Evolutionary conservation across 148 eudicot species (phyloP).

Genomic region (Chenopodium berlandieri): DNA sequence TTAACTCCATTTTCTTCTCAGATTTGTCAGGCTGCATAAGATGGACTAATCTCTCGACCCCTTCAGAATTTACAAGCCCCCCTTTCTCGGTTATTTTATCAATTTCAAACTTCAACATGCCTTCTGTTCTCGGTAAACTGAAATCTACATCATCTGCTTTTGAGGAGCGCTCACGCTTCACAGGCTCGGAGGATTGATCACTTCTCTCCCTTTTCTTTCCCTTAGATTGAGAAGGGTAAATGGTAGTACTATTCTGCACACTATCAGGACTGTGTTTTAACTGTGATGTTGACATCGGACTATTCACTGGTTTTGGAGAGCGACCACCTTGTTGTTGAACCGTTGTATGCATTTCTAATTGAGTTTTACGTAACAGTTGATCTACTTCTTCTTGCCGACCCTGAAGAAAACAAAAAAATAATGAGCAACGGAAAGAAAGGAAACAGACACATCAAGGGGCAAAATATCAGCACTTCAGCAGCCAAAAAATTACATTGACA

Average conservation of each 20-base stretch:
- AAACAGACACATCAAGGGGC: too few species aligned
- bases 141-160: slow-evolving; percentile 58
- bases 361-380: slow-evolving; percentile 61
- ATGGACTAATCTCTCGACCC: slow-evolving; percentile 77
- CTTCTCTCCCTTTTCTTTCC: slow-evolving; percentile 81
- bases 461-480: too few species aligned
- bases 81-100: slow-evolving; percentile 71
- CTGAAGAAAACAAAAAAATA: slow-evolving; percentile 35
- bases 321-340: slow-evolving; percentile 62
- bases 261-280: slow-evolving; percentile 63
- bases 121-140: slow-evolving; percentile 43
- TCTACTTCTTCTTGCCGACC: slow-evolving; percentile 92
- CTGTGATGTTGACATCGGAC: slow-evolving; percentile 49
- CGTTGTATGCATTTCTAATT: slow-evolving; percentile 67
- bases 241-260: slow-evolving; percentile 50
- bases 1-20: slow-evolving; percentile 60
- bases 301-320: slow-evolving; percentile 70
- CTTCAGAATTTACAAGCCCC: slow-evolving; percentile 63
- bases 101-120: slow-evolving; percentile 56
- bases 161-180: slow-evolving; percentile 62
- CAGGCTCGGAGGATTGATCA: slow-evolving; percentile 53
- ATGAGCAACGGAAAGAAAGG: too few species aligned
- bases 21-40: slow-evolving; percentile 69
- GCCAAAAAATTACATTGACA: too few species aligned
- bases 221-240: slow-evolving; percentile 56